Evolutionary conservation across 2,329 filamentous ascomycete species (phyloP).

Genomic region (Colletotrichum sp.): DNA sequence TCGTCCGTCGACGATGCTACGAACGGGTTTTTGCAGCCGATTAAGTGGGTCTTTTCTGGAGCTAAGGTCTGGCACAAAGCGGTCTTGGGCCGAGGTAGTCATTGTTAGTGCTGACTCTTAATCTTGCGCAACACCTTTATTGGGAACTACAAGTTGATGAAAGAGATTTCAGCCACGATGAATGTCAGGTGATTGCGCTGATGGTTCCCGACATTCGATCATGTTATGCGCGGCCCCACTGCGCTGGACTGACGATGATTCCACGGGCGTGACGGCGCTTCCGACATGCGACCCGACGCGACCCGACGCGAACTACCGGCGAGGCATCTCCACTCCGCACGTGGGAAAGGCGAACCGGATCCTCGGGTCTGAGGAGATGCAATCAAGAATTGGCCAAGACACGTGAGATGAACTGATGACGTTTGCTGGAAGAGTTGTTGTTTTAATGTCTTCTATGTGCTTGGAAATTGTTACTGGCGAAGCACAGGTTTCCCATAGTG

Average conservation of each 20-base stretch:
- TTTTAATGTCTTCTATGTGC: fast-evolving
- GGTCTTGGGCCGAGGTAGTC: neutral
- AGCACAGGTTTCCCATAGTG: fast-evolving
- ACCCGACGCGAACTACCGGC: constrained; percentile 3
- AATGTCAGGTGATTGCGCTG: neutral
- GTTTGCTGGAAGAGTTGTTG: fast-evolving
- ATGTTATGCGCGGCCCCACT: neutral
- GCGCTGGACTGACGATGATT: neutral
- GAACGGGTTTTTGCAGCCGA: neutral
- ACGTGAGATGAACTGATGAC: neutral
- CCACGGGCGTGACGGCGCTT: neutral
- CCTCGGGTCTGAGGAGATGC: neutral
- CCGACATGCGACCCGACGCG: constrained; percentile 19
- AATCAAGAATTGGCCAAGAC: neutral
- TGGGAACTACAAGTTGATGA: fast-evolving
- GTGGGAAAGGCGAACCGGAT: neutral
- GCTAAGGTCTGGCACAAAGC: neutral
- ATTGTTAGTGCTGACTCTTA: neutral
- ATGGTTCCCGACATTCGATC: neutral
- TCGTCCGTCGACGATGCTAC: constrained; percentile 14
- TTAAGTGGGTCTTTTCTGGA: neutral
- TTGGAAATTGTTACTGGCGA: neutral
- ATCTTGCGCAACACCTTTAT: too few species aligned
- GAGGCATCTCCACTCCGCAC: neutral
- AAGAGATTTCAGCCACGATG: neutral